Conservation (phyloP, 192 early-diverging fungal species). For the Linnemannia zychae region DNA sequence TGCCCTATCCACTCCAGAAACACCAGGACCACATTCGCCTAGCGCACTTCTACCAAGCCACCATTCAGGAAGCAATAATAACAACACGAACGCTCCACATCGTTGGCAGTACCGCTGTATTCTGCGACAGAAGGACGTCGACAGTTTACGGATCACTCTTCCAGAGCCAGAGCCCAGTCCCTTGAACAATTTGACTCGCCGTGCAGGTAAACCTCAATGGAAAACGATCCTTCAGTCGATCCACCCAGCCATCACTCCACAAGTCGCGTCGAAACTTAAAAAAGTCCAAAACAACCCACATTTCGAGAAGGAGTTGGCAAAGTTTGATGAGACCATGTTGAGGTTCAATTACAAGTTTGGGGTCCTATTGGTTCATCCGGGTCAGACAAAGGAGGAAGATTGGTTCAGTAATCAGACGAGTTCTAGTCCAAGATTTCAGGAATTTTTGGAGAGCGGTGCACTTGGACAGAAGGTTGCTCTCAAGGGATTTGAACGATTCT, state of each 20-base stretch:
- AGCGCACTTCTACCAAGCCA: neutral
- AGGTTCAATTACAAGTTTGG: conserved; percentile 86
- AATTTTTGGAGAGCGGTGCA: conserved; percentile 73
- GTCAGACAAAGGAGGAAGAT: conserved; percentile 82
- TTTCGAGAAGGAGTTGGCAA: conserved; percentile 73
- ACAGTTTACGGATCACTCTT: conserved; percentile 41
- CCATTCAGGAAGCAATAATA: neutral
- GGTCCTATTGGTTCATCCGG: conserved; percentile 75
- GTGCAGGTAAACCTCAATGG: conserved; percentile 60
- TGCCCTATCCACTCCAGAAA: neutral
- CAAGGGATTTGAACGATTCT: conserved; percentile 80
- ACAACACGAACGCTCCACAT: neutral
- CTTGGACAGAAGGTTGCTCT: conserved; percentile 80
- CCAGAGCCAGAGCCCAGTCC: conserved; percentile 51
- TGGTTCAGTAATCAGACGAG: conserved; percentile 79
- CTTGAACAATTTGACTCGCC: conserved; percentile 44
- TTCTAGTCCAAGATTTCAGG: conserved; percentile 65
- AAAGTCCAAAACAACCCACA: conserved; percentile 71
- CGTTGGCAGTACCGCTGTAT: conserved; percentile 57
- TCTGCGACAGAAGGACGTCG: conserved; percentile 45
- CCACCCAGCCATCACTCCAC: conserved; percentile 52
- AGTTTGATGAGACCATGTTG: conserved; percentile 82
- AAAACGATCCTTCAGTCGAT: conserved; percentile 59
- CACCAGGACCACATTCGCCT: neutral
- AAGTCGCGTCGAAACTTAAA: conserved; percentile 66